Base-by-base conservation (phyloP, 2,329 filamentous ascomycete species). In the Fusarium tupiense region DNA sequence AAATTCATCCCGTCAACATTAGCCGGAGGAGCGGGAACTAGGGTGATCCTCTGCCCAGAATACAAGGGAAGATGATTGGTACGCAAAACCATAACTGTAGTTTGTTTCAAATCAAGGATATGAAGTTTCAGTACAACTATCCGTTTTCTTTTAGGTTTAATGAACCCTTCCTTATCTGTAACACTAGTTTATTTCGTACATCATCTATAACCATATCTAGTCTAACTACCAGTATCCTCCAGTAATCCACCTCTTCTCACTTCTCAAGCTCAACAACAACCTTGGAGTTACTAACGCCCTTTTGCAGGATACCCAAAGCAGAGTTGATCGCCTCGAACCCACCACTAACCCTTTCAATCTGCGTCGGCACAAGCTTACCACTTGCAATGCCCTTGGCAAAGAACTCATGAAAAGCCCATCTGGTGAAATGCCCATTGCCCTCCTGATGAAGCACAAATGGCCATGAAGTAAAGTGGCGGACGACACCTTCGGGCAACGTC, bases 21-120 rank as follows among this genome's bases (percentile, higher is more conserved):
- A 31, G 4, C 0, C 20, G 7, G 46, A 31, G 26, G 14, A 17
- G 14, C 20, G 20, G 29, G 17, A n/a, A 11, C 12, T 11, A 16
- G 14, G 14, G 1, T 50, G 5, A 14, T 1, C n/a, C 22, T n/a
- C 14, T 50, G 7, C 11, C 16, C 17, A 33, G 8, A 0, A 13
- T 10, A 13, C 29, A 50, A 50, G 14, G 14, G 22, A 33, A 3
- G 22, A 3, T n/a, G 29, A n/a, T n/a, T n/a, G 47, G 29, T 3
- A 9, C 5, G 29, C 14, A 33, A 33, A n/a, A 2, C 5, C 29
- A 19, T 8, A 7, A 12, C 22, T 31, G 14, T 31, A 11, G 41
- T 26, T 46, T 33, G 47, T 52, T 35, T 35, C 17, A 52, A 11
- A 16, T 11, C n/a, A 16, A 11, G n/a, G 49, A 20, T 52, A 16